Base-by-base conservation (phyloP, 2,329 filamentous ascomycete species). In the Pestalotiopsis sp. region DNA sequence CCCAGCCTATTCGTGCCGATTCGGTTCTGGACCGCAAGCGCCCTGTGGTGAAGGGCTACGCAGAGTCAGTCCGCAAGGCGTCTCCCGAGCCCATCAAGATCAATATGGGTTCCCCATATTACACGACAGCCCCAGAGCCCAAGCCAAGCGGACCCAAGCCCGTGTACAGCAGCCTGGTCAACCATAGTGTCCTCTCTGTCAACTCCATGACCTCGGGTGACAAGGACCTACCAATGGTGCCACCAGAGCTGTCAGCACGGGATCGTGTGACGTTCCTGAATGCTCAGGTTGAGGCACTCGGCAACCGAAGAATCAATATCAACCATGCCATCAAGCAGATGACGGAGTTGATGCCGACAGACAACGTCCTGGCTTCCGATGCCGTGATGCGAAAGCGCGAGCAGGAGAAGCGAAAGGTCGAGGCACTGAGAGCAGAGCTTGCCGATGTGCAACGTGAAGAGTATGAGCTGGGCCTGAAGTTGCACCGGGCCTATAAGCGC, bases 401-500 rank as follows among this genome's bases (percentile, higher is more conserved):
- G 78, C 73, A 76, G 68, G 84, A 89, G 78, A 89, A 89, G 78
- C 80, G 82, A 55, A 93, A 92, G 75, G 88, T 96, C 0, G 88
- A 90, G 70, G 84, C 82, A 24, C 82, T 94, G 64, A 86, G 86
- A 68, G 79, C 80, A 64, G 91, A 94, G 76, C 84, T 95, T 44
- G 87, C 90, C 3, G 92, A 94, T 70, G 88, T 96, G 30, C 87
- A 89, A 78, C 85, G 89, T 70, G 90, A 95, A 78, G 91, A 94
- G 78, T 91, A 95, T 75, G 92, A 96, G 67, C 80, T 94, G 56
- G 93, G 93, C 1, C 80, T 96, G 73, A 91, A 90, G 78, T 82
- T 96, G 66, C 88, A 93, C 76, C 83, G 91, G 24, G 90, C 91
- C 10, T 91, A 92, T 80, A 94, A 93, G 81, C 86, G 92, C 61